These are phyloP conservation scores for Myriosclerotinia scirpicola DNA, from an alignment of 2,329 filamentous ascomycete genomes.

Conservation along the genomic window DNA sequence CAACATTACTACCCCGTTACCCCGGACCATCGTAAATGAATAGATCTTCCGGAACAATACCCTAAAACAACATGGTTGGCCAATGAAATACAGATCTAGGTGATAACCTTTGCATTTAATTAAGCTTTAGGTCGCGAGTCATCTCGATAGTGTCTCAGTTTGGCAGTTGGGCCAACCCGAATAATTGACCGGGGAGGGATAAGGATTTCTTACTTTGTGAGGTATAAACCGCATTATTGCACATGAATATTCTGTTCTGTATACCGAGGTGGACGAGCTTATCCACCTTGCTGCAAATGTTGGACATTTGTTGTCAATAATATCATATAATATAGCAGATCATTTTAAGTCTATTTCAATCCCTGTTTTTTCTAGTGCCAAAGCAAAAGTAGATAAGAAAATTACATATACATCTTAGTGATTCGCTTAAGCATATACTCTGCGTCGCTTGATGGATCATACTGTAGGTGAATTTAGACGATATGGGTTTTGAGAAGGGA, in stretches of 20 bases:
- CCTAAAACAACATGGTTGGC: background rate
- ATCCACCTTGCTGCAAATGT: slow-evolving; percentile 9
- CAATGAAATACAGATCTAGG: background rate
- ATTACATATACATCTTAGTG: too few species aligned
- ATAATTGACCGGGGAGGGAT: background rate
- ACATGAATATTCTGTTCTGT: slow-evolving; percentile 1
- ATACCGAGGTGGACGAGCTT: background rate
- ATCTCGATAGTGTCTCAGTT: background rate
- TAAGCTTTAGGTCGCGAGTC: background rate
- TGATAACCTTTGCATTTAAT: background rate
- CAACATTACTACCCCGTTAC: too few species aligned
- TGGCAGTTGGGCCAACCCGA: background rate
- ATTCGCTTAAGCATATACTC: too few species aligned
- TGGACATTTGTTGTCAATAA: background rate
- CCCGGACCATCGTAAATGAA: background rate
- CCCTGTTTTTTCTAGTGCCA: too few species aligned
- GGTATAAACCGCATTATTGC: background rate
- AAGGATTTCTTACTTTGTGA: background rate
- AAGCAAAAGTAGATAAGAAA: too few species aligned
- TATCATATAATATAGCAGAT: too few species aligned
- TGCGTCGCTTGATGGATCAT: too few species aligned
- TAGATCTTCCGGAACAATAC: background rate
- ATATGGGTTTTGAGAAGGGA: background rate
- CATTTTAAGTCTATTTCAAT: too few species aligned
- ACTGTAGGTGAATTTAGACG: too few species aligned